Percentiles rank a stretch among this genome's conserved stretches.
These are phyloP conservation scores for Ustulina deusta DNA, from an alignment of 2,329 filamentous ascomycete genomes.

Conservation along the genomic window DNA sequence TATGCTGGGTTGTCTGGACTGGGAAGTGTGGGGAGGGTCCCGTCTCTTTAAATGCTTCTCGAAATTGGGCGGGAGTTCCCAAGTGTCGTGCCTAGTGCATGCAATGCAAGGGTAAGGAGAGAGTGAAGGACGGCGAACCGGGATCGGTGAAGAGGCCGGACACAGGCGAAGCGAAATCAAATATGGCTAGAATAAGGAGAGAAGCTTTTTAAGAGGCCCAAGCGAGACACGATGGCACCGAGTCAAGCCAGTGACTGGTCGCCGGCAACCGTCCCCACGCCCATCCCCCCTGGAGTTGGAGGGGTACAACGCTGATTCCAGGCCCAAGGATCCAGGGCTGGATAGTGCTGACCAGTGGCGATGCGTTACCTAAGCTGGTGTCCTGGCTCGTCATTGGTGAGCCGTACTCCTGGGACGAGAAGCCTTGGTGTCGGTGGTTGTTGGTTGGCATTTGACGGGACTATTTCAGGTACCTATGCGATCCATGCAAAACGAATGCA, in stretches of 20 bases:
- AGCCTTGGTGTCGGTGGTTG: slow-evolving; percentile 10
- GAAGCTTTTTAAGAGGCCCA: slow-evolving; percentile 35
- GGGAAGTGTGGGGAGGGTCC: slow-evolving; percentile 36
- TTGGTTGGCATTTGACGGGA: slow-evolving; percentile 11
- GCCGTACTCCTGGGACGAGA: slow-evolving; percentile 38
- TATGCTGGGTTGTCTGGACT: slow-evolving; percentile 11
- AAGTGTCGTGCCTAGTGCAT: slow-evolving; percentile 18
- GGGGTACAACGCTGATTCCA: slow-evolving; percentile 34
- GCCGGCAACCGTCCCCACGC: slow-evolving; percentile 25
- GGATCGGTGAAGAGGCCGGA: slow-evolving; percentile 29
- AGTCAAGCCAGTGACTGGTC: slow-evolving; percentile 28
- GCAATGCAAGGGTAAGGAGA: slow-evolving; percentile 26
- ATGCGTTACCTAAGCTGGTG: slow-evolving; percentile 23
- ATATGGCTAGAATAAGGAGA: slow-evolving; percentile 29
- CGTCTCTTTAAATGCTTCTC: slow-evolving; percentile 33
- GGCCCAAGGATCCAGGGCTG: slow-evolving; percentile 34
- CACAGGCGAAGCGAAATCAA: slow-evolving; percentile 29
- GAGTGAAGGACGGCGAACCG: slow-evolving; percentile 17
- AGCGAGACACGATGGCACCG: slow-evolving; percentile 35
- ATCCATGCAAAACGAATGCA: slow-evolving; percentile 22
- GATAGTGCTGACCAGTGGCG: slow-evolving; percentile 33
- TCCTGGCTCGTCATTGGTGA: slow-evolving; percentile 39
- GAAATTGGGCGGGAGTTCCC: slow-evolving; percentile 32
- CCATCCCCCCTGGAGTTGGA: slow-evolving; percentile 17
- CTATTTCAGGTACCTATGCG: not conserved